Evolutionary conservation across 495 filamentous ascomycete genomes (phyloP).

Genomic region (Penicillium steckii): DNA sequence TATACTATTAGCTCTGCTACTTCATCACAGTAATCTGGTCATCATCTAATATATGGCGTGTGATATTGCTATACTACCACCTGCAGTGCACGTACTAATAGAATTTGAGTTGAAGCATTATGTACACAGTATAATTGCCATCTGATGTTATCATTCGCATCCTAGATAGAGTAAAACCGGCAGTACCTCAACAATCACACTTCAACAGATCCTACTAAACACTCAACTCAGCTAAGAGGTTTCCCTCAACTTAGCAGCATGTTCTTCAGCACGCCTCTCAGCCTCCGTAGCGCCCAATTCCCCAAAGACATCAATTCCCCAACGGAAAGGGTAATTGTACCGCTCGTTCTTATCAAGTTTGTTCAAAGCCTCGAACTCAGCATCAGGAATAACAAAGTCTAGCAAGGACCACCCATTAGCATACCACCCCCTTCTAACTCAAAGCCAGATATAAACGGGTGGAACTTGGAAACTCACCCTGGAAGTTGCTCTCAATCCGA

Average conservation of each 20-base stretch:
- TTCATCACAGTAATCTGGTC: no score
- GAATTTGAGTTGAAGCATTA: no score
- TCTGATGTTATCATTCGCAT: no score
- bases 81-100: no score
- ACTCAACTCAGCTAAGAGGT: not conserved
- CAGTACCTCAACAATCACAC: no score
- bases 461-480: slow-evolving; percentile 23
- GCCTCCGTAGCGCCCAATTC: slow-evolving; percentile 46
- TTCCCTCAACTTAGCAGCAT: slow-evolving; percentile 36
- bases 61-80: no score
- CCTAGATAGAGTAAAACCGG: not conserved
- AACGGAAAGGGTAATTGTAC: slow-evolving; percentile 52
- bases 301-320: slow-evolving; percentile 51
- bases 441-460: not conserved
- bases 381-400: slow-evolving; percentile 50
- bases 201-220: no score
- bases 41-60: no score
- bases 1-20: no score
- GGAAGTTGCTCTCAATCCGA: slow-evolving; percentile 58
- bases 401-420: slow-evolving; percentile 1
- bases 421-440: not conserved
- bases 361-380: slow-evolving; percentile 44
- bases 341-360: slow-evolving; percentile 45
- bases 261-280: slow-evolving; percentile 43
- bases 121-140: no score